A percentile compares a stretch with the other conserved stretches of the same genome.
Conservation (phyloP, 257 asterid species). For the Plantago ovata region DNA sequence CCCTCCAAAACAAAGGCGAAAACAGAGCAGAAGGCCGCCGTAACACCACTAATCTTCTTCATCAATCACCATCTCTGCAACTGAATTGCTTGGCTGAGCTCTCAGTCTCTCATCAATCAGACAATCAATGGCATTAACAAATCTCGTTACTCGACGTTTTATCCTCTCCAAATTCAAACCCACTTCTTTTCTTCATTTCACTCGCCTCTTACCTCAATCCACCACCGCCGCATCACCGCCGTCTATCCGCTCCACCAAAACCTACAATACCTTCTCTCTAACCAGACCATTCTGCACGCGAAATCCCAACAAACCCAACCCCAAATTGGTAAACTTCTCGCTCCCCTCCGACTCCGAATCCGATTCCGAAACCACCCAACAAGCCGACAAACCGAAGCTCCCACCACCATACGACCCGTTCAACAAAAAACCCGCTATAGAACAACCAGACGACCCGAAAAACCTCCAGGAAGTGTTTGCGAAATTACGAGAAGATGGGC, state of each 20-base stretch:
- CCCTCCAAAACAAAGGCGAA: no score
- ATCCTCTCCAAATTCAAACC: slow-evolving; percentile 23
- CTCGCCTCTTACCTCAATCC: slow-evolving; percentile 27
- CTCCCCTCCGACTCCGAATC: slow-evolving; percentile 55
- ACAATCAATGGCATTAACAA: slow-evolving; percentile 29
- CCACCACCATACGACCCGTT: slow-evolving; percentile 90
- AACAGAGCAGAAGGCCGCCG: no score
- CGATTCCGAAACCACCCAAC: slow-evolving; percentile 23
- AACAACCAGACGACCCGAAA: slow-evolving; percentile 59
- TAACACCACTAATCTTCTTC: not conserved
- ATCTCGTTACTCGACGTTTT: slow-evolving; percentile 18
- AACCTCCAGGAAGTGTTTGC: slow-evolving; percentile 78
- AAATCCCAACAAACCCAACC: slow-evolving; percentile 42
- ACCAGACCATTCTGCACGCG: slow-evolving; percentile 28
- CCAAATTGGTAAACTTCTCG: slow-evolving; percentile 76
- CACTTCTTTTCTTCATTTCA: slow-evolving; percentile 10
- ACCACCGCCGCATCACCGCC: slow-evolving; percentile 32
- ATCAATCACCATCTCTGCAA: slow-evolving; percentile 1
- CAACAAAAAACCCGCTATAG: slow-evolving; percentile 42
- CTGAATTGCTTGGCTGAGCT: not conserved
- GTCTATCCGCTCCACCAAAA: not conserved
- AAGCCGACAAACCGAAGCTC: slow-evolving; percentile 37
- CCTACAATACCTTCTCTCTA: slow-evolving; percentile 3
- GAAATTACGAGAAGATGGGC: slow-evolving; percentile 54
- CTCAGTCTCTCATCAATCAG: no score